A percentile compares a stretch with the other conserved stretches of the same genome.
Evolutionary conservation across 1,284 basidiomycete genomes (phyloP).

Genomic region (Polyporus tsugae): DNA sequence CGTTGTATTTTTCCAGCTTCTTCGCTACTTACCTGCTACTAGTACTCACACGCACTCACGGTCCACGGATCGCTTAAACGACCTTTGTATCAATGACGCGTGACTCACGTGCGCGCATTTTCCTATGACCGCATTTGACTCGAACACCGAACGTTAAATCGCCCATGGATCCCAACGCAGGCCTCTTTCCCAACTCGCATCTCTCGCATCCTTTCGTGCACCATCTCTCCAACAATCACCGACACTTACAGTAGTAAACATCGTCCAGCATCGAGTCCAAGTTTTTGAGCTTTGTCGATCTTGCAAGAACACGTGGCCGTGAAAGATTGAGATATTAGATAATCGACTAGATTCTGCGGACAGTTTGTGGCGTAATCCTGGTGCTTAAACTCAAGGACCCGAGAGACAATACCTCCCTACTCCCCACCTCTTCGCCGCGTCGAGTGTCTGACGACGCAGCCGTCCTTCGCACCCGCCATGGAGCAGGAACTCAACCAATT

Average conservation of each 20-base stretch:
- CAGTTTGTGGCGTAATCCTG: constrained; percentile 19
- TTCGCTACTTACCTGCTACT: background rate
- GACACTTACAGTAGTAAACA: background rate
- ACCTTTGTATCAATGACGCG: background rate
- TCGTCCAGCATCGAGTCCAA: background rate
- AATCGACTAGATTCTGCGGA: constrained; percentile 24
- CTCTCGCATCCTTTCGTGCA: background rate
- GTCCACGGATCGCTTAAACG: background rate
- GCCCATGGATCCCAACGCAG: background rate
- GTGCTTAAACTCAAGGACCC: constrained; percentile 5
- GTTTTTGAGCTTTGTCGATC: constrained; percentile 25
- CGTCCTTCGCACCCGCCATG: constrained; percentile 50
- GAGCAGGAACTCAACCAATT: constrained; percentile 79
- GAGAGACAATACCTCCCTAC: constrained; percentile 16
- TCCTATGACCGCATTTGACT: constrained; percentile 24
- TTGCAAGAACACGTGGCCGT: constrained; percentile 31
- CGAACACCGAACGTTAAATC: background rate
- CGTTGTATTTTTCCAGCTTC: background rate
- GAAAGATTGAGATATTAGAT: constrained; percentile 36
- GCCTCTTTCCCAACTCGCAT: background rate
- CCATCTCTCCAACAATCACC: background rate
- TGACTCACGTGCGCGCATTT: constrained; percentile 16
- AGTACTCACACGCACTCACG: background rate
- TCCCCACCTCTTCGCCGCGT: constrained; percentile 14
- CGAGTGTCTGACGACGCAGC: constrained; percentile 29